phyloP scores from a whole-genome alignment of 441 rosid species.

The Breynia disticha region DNA sequence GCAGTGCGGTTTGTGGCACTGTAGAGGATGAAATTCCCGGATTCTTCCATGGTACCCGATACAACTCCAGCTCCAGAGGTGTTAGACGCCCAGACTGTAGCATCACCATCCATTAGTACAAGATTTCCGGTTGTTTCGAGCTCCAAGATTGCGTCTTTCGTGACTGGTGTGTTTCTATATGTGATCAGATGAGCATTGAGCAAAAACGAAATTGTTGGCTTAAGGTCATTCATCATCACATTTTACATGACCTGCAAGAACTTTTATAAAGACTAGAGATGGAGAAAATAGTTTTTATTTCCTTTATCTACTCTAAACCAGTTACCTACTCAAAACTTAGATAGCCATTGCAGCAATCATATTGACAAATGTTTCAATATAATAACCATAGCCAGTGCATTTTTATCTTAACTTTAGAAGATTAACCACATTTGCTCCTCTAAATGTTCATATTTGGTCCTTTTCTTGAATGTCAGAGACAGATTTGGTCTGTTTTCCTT shows the following conservation, averaged over 20 bases:
- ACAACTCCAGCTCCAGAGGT: slow-evolving; percentile 40
- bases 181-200: slow-evolving; percentile 31
- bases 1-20: slow-evolving; percentile 24
- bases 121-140: slow-evolving; percentile 68
- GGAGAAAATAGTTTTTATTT: slow-evolving; percentile 12
- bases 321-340: not conserved
- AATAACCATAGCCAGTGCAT: no score
- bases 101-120: slow-evolving; percentile 38
- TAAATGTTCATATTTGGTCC: no score
- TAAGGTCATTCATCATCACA: slow-evolving; percentile 15
- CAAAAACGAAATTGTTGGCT: slow-evolving; percentile 19
- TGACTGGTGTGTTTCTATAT: slow-evolving; percentile 67
- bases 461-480: no score
- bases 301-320: slow-evolving; percentile 8
- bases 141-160: slow-evolving; percentile 59
- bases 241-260: slow-evolving; percentile 30
- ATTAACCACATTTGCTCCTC: no score
- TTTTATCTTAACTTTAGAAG: no score
- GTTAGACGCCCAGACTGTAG: slow-evolving; percentile 67
- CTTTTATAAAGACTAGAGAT: slow-evolving; percentile 25
- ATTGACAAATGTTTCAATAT: not conserved
- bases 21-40: slow-evolving; percentile 71
- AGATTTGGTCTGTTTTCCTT: no score
- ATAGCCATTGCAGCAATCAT: not conserved
- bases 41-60: slow-evolving; percentile 53